Evolutionary conservation across 2,329 filamentous ascomycete genomes (phyloP).

Genomic region (Colletotrichum sojae): DNA sequence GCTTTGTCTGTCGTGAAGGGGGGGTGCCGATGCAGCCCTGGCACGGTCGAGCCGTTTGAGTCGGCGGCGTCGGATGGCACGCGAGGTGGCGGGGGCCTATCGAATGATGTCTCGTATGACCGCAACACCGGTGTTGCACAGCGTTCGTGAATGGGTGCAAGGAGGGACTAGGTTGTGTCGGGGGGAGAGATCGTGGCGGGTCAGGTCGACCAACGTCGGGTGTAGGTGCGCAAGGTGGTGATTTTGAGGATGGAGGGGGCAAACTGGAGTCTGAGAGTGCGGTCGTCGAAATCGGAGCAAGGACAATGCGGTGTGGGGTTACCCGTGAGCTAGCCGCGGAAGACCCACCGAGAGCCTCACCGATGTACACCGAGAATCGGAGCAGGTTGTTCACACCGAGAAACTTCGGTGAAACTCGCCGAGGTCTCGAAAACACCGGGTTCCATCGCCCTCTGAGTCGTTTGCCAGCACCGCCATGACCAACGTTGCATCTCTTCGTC

Average conservation of each 20-base stretch:
- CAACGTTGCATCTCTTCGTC: neutral
- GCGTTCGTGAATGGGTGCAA: too few species aligned
- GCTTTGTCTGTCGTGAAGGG: neutral
- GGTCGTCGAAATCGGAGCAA: constrained; percentile 36
- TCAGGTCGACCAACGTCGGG: neutral
- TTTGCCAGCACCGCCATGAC: neutral
- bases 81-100: too few species aligned
- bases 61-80: too few species aligned
- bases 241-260: constrained; percentile 2
- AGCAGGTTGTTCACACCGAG: neutral
- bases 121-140: too few species aligned
- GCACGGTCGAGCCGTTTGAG: too few species aligned
- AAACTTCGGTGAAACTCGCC: neutral
- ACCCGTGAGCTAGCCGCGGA: neutral
- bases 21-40: too few species aligned
- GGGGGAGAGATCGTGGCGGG: neutral
- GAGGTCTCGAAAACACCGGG: neutral
- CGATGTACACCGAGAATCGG: constrained; percentile 5
- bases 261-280: constrained; percentile 6
- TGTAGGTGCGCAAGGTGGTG: neutral
- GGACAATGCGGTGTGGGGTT: constrained; percentile 33
- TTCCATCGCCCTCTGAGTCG: neutral
- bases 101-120: too few species aligned
- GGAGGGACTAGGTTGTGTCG: neutral
- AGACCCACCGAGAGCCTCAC: constrained; percentile 5